Base-by-base conservation (phyloP, 106 monocot genomes). In the Narthecium ossifragum region DNA sequence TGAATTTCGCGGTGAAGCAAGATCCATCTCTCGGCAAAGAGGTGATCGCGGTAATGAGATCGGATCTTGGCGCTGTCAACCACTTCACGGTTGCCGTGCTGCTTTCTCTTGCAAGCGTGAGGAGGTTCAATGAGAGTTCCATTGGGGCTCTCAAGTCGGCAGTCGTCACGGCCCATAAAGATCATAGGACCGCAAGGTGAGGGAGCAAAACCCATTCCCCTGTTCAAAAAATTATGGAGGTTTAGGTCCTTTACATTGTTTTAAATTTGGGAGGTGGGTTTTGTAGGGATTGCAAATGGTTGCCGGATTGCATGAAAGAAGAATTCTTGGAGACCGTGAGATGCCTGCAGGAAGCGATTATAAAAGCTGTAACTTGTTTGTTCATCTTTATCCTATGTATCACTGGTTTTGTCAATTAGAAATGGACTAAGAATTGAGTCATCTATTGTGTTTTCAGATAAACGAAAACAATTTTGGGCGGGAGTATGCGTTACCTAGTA, bases 1-100 rank as follows among this genome's bases (percentile, higher is more conserved):
- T 94, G 30, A 90, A 78, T 34, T 96, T 90, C 55, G 90, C 84
- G 5, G 89, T 96, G 60, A 96, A 96, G 78, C 94, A 96, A 80
- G 94, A 96, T 55, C 75, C 78, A 0, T 74, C 68, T 14, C 49
- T 96, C 57, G 90, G 78, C 38, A 71, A 73, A 59, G 94, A 83
- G 65, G 65, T 90, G 57, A 18, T 96, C 46, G 57, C 68, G 3
- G 33, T 69, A 11, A 32, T 90, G 4, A 63, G 67, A 14, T 54
- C 70, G 2, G 73, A 84, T 60, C 13, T 36, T 20, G 56, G 78
- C 0, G 47, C 51, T 13, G 39, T 96, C 18, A 96, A 86, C 54
- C 83, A 86, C 60, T 96, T 96, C 54, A 39, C 70, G 9, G 73
- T 80, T 49, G 75, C 78, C 2, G 72, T 96, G 36, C 45, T 96